Percentiles rank a stretch among this genome's conserved stretches.
Conservation (phyloP, 1,139 yeast species). For the Yamadazyma dushanensis region DNA sequence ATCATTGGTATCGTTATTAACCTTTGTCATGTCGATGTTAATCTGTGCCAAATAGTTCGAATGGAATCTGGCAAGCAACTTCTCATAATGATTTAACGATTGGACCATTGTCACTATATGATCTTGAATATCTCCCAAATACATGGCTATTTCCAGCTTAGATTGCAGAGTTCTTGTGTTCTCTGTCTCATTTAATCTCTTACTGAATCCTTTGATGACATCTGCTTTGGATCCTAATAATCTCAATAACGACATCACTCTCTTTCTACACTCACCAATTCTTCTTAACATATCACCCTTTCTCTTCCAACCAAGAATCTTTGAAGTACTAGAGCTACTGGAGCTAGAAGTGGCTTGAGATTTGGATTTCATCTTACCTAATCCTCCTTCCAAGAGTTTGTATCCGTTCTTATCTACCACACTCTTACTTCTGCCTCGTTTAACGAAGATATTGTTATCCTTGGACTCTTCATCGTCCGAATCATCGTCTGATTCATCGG, state of each 20-base stretch:
- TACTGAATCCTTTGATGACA: conserved; percentile 91
- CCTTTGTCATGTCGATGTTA: conserved; percentile 95
- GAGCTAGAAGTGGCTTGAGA: conserved; percentile 20
- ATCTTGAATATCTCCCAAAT: conserved; percentile 90
- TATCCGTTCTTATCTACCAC: conserved; percentile 33
- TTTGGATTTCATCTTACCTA: conserved; percentile 8
- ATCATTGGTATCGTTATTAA: conserved; percentile 96
- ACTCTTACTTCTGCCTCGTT: conserved; percentile 40
- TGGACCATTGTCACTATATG: conserved; percentile 95
- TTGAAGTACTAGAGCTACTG: conserved; percentile 43
- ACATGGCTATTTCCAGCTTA: conserved; percentile 67
- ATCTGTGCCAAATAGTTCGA: conserved; percentile 95
- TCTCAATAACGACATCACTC: conserved; percentile 88
- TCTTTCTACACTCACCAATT: conserved; percentile 91
- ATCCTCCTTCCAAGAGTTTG: conserved; percentile 7
- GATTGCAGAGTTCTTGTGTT: conserved; percentile 43
- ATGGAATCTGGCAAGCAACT: conserved; percentile 87
- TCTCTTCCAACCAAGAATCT: conserved; percentile 76
- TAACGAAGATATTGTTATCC: conserved; percentile 29
- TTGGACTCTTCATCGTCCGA: conserved; percentile 17
- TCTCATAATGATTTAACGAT: conserved; percentile 89
- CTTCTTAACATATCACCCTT: conserved; percentile 94
- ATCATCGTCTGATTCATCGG: conserved; percentile 36
- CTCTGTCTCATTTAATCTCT: conserved; percentile 79
- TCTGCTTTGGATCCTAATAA: conserved; percentile 91